phyloP scores from a whole-genome alignment of 306 rosid species.

The Sindora glabra region DNA sequence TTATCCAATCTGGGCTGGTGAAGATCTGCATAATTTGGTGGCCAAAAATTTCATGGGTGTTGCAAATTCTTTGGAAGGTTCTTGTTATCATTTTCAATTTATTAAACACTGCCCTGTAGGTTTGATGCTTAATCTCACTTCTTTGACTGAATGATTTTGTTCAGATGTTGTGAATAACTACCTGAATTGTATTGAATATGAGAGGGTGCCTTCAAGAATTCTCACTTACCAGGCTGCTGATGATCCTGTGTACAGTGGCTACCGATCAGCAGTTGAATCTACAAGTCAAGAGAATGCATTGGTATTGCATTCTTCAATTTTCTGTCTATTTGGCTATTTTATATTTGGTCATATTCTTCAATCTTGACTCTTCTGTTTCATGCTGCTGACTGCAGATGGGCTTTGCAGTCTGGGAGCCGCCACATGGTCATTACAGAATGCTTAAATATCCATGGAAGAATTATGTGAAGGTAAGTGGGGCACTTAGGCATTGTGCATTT shows the following conservation, averaged over 20 bases:
- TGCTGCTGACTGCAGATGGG: conserved; percentile 55
- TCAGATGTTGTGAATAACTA: conserved; percentile 70
- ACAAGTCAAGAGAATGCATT: conserved; percentile 82
- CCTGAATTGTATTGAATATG: conserved; percentile 75
- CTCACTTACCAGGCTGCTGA: conserved; percentile 89
- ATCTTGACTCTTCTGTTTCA: conserved; percentile 3
- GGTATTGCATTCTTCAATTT: conserved; percentile 36
- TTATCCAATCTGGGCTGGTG: conserved; percentile 98
- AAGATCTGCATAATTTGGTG: conserved; percentile 86
- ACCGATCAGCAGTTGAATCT: conserved; percentile 80
- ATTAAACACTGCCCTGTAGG: not conserved
- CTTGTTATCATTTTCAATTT: not conserved
- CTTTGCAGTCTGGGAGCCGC: conserved; percentile 97
- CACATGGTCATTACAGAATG: conserved; percentile 82
- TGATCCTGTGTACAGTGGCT: conserved; percentile 80
- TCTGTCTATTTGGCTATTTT: conserved; percentile 3
- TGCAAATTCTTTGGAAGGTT: conserved; percentile 88
- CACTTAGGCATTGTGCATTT: conserved; percentile 91
- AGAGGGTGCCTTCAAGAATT: conserved; percentile 85
- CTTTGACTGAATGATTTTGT: conserved; percentile 4
- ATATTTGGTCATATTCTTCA: not conserved
- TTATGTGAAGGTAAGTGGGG: conserved; percentile 85
- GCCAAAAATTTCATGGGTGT: conserved; percentile 77
- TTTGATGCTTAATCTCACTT: not conserved
- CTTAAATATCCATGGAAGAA: conserved; percentile 82